A percentile compares a stretch with the other conserved stretches of the same genome.
These are phyloP conservation scores for Penicillium sp. DNA, from an alignment of 2,329 filamentous ascomycete species.

Conservation along the genomic window DNA sequence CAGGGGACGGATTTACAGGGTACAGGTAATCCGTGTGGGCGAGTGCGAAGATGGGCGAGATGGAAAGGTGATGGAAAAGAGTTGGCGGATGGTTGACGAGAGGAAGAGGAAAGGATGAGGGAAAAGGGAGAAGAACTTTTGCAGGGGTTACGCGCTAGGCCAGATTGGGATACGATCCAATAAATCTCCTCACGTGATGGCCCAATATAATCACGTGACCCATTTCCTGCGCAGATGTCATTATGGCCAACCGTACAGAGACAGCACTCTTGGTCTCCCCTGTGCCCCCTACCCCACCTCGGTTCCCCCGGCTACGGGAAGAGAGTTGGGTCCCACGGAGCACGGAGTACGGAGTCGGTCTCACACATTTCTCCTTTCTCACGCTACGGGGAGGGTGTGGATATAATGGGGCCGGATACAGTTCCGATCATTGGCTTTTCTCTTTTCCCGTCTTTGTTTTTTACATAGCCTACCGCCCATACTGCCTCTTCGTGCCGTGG, in stretches of 20 bases:
- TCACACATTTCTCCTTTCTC: neutral
- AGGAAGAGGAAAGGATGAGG: slow-evolving; percentile 2
- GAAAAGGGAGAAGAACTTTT: slow-evolving; percentile 6
- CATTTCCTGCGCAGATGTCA: too few relatives aligned
- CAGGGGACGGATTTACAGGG: slow-evolving; percentile 24
- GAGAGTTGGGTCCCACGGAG: neutral
- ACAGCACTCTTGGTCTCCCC: neutral
- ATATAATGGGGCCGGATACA: slow-evolving; percentile 1
- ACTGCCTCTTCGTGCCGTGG: slow-evolving; percentile 7
- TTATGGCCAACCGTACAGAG: too few relatives aligned
- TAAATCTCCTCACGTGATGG: too few relatives aligned
- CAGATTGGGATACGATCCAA: neutral
- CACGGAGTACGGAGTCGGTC: too few relatives aligned
- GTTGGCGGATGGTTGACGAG: slow-evolving; percentile 7
- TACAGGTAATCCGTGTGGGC: slow-evolving; percentile 15
- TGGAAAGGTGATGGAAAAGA: slow-evolving; percentile 6
- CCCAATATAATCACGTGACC: too few relatives aligned
- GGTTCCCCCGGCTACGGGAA: slow-evolving; percentile 3
- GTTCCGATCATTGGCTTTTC: neutral
- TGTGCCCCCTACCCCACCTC: neutral
- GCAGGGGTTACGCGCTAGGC: slow-evolving; percentile 6
- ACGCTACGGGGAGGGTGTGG: neutral
- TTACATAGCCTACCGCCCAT: neutral
- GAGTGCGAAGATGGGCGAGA: slow-evolving; percentile 1
- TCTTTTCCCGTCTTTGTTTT: neutral